These are phyloP conservation scores for Hordeum marinum DNA, from an alignment of 176 grass and related monocot genomes.

Conservation along the genomic window DNA sequence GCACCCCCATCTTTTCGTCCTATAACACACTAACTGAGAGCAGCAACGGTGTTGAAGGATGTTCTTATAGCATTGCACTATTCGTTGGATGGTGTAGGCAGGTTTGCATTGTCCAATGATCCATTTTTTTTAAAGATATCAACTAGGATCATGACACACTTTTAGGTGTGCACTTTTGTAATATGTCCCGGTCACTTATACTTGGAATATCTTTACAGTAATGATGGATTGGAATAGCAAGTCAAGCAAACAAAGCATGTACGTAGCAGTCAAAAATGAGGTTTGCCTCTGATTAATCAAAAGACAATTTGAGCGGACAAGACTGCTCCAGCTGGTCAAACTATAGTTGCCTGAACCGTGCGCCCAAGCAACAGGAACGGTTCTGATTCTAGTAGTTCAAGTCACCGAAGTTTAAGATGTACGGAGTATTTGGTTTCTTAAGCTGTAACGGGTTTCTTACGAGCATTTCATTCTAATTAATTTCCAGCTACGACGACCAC, in stretches of 20 bases:
- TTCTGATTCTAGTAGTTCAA: conserved; percentile 8
- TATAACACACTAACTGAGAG: not conserved
- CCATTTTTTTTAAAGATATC: not conserved
- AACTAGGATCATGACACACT: not conserved
- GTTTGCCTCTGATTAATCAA: conserved; percentile 1
- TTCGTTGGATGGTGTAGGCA: not conserved
- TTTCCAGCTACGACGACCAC: not conserved
- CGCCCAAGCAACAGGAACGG: conserved; percentile 3
- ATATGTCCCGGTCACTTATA: not conserved
- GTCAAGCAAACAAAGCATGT: not conserved
- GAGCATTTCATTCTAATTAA: not conserved
- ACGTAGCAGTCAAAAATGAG: not conserved
- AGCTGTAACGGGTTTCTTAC: conserved; percentile 23
- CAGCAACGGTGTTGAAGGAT: conserved; percentile 4
- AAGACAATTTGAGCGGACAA: conserved; percentile 7
- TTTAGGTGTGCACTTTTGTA: conserved; percentile 5
- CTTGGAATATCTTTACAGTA: not conserved
- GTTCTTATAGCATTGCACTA: not conserved
- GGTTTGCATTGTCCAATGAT: conserved; percentile 1
- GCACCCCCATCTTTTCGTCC: not conserved
- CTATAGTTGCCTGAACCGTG: conserved; percentile 10
- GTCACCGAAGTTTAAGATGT: not conserved
- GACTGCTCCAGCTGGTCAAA: conserved; percentile 17
- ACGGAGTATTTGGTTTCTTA: not conserved
- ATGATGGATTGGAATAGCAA: not conserved